A percentile compares a stretch with the other conserved stretches of the same genome.
These are phyloP conservation scores for Pseudocohnilembus persalinus DNA, from an alignment of 169 alveolate species.

Conservation along the genomic window DNA sequence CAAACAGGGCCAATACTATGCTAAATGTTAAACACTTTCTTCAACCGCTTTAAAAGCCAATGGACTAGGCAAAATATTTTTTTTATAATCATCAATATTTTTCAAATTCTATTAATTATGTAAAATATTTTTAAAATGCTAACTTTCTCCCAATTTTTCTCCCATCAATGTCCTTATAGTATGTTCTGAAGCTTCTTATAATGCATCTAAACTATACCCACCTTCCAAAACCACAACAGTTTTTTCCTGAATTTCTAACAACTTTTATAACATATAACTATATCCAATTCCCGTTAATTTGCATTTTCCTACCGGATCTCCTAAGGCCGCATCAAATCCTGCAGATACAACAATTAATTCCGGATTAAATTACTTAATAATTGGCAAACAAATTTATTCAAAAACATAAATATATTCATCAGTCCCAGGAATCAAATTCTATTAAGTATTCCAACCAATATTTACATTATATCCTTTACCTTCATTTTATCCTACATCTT, in stretches of 20 bases:
- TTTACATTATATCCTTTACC: constrained; percentile 63
- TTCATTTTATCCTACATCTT: constrained; percentile 51
- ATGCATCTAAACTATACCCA: constrained; percentile 70
- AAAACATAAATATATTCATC: constrained; percentile 68
- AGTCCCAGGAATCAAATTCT: constrained; percentile 37
- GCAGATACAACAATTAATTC: constrained; percentile 73
- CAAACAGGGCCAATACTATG: background rate
- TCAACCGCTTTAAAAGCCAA: background rate
- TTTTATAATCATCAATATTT: background rate
- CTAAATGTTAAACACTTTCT: background rate
- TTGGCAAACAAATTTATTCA: constrained; percentile 58
- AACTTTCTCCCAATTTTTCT: background rate
- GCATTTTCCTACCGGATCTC: constrained; percentile 54
- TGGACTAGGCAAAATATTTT: background rate
- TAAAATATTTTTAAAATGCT: background rate
- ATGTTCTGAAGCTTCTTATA: constrained; percentile 55
- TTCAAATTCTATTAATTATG: background rate
- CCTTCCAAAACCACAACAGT: constrained; percentile 70
- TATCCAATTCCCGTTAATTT: background rate
- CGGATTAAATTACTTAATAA: constrained; percentile 65
- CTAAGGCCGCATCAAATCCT: constrained; percentile 82
- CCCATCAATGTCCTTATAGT: constrained; percentile 49
- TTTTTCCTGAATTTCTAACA: constrained; percentile 43
- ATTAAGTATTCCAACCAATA: constrained; percentile 65
- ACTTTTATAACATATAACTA: constrained; percentile 55